Conservation (phyloP, 176 grass and related monocot species). For the Phoenix dactylifera region DNA sequence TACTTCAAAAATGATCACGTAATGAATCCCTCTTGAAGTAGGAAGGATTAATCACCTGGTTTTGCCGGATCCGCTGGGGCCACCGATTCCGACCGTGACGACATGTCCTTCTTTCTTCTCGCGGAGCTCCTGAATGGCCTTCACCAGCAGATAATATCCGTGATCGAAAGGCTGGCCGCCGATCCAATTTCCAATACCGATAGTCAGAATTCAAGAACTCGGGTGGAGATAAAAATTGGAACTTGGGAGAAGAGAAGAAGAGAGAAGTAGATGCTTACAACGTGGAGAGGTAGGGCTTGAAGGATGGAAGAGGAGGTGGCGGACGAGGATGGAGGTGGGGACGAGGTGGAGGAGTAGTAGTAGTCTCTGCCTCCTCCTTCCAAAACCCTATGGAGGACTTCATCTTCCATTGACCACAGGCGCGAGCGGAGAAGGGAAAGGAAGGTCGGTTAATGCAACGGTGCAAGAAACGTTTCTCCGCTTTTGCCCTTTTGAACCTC, state of each 20-base stretch:
- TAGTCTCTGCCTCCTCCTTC: conserved; percentile 26
- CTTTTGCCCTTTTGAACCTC: no score
- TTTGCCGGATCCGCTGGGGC: conserved; percentile 90
- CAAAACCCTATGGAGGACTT: conserved; percentile 26
- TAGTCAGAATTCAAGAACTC: not conserved
- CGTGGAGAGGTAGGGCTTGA: conserved; percentile 85
- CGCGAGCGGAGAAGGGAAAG: no score
- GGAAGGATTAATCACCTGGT: conserved; percentile 41
- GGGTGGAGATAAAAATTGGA: not conserved
- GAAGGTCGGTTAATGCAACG: no score
- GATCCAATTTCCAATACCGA: not conserved
- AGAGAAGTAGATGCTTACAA: conserved; percentile 40
- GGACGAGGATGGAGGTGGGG: conserved; percentile 27
- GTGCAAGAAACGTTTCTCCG: no score
- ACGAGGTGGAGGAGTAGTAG: conserved; percentile 29
- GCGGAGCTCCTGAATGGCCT: conserved; percentile 95
- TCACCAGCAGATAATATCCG: conserved; percentile 86
- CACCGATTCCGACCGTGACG: conserved; percentile 82
- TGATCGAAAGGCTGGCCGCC: conserved; percentile 76
- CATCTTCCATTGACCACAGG: conserved; percentile 24
- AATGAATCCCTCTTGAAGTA: no score
- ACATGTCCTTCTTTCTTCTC: conserved; percentile 87
- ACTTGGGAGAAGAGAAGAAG: conserved; percentile 4
- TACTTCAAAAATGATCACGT: no score
- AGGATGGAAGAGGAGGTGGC: conserved; percentile 74